Conservation (phyloP, 306 rosid species). For the Ormosia emarginata region DNA sequence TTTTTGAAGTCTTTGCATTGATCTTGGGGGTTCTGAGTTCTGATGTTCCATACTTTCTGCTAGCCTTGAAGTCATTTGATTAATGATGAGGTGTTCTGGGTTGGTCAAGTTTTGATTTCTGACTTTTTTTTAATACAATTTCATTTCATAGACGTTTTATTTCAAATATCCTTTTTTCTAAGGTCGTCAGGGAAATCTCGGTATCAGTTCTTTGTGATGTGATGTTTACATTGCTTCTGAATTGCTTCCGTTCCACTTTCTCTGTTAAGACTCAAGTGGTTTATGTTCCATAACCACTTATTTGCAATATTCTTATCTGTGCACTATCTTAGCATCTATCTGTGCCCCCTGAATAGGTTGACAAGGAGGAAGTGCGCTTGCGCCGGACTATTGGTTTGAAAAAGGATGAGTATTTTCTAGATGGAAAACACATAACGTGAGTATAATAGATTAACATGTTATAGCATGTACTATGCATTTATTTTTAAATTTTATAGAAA, state of each 20-base stretch:
- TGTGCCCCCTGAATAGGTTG: slow-evolving; percentile 58
- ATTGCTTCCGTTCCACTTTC: not conserved
- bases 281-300: not conserved
- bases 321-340: not conserved
- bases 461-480: not conserved
- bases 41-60: not conserved
- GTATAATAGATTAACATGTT: slow-evolving; percentile 24
- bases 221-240: not conserved
- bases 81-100: not conserved
- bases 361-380: slow-evolving; percentile 95
- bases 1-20: not conserved
- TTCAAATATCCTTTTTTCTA: not conserved
- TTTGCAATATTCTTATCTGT: not conserved
- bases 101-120: not conserved
- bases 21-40: not conserved
- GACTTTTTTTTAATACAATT: not conserved
- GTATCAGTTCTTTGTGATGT: not conserved
- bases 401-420: slow-evolving; percentile 92
- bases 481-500: not conserved
- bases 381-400: slow-evolving; percentile 85
- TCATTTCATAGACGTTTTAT: not conserved
- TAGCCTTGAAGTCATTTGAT: not conserved
- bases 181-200: slow-evolving; percentile 5
- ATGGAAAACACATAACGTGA: slow-evolving; percentile 98
- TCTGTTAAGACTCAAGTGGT: not conserved